A percentile compares a stretch with the other conserved stretches of the same genome.
Evolutionary conservation across 2,329 filamentous ascomycete genomes (phyloP).

Genomic region (Clarireedia sp.): DNA sequence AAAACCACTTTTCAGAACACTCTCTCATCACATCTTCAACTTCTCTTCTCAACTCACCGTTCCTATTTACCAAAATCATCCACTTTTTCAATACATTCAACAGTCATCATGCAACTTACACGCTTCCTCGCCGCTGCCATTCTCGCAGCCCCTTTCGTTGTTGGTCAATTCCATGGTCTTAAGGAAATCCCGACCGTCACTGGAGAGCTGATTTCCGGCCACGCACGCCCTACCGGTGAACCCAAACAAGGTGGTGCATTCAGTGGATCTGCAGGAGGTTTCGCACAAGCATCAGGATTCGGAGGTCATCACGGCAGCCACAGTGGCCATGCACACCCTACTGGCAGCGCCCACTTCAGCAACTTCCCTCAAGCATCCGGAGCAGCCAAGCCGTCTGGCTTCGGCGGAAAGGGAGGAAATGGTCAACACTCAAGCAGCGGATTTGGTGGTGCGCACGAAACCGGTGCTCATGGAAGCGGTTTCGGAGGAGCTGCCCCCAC

Average conservation of each 20-base stretch:
- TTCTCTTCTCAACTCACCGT: background rate
- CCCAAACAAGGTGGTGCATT: background rate
- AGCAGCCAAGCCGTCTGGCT: background rate
- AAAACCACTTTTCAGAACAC: conserved; percentile 1
- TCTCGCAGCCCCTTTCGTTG: background rate
- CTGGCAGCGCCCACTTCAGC: too few relatives aligned
- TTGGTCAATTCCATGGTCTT: background rate
- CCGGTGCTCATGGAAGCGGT: background rate
- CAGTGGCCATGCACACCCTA: background rate
- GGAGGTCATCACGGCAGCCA: background rate
- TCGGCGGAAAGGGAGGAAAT: background rate
- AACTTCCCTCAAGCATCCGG: background rate
- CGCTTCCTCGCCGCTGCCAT: conserved; percentile 2
- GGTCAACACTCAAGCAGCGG: background rate
- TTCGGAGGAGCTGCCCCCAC: background rate
- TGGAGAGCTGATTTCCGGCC: background rate
- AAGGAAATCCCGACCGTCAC: background rate
- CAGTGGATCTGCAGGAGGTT: background rate
- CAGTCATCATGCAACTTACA: conserved; percentile 2
- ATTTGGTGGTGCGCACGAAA: background rate
- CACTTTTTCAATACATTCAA: background rate
- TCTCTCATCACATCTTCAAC: background rate
- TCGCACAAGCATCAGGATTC: background rate
- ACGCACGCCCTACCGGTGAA: background rate
- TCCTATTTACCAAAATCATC: background rate